Evolutionary conservation across 495 filamentous ascomycete genomes (phyloP).

Genomic region (Aspergillus cristatus): DNA sequence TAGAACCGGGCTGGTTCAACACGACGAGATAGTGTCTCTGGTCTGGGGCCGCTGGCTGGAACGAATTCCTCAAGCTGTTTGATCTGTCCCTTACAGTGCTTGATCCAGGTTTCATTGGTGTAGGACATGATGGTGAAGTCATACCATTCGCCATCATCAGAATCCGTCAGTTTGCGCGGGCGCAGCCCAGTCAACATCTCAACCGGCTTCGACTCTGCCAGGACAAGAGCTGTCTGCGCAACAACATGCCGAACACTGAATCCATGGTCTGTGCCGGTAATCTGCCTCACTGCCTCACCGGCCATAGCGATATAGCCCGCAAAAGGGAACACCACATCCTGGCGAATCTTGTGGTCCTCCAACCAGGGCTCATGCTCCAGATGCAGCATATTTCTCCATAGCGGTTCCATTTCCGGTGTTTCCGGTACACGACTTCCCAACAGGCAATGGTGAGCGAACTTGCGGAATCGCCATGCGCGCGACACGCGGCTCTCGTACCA

Average conservation of each 20-base stretch:
- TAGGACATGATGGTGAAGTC: constrained; percentile 32
- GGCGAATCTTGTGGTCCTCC: constrained; percentile 28
- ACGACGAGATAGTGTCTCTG: neutral
- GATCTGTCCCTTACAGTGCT: constrained; percentile 34
- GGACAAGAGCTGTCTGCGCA: constrained; percentile 19
- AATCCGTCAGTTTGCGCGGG: constrained; percentile 18
- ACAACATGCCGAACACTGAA: constrained; percentile 13
- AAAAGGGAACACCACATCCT: constrained; percentile 32
- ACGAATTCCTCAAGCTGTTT: neutral
- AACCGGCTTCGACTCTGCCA: constrained; percentile 10
- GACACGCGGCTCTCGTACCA: constrained; percentile 38
- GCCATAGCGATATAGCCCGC: constrained; percentile 40
- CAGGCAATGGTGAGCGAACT: constrained; percentile 30
- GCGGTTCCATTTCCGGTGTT: constrained; percentile 27
- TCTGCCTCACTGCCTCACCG: constrained; percentile 32
- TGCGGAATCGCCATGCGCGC: constrained; percentile 34
- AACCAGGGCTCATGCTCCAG: constrained; percentile 38
- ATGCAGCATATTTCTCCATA: constrained; percentile 37
- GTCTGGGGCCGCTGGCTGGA: neutral
- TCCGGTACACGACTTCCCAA: constrained; percentile 31
- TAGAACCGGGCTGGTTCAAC: constrained; percentile 13
- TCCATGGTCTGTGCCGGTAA: constrained; percentile 9
- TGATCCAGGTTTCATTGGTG: constrained; percentile 26
- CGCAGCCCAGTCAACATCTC: constrained; percentile 30
- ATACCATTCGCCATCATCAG: constrained; percentile 30